Conservation (phyloP, 2,329 filamentous ascomycete species). For the Aureobasidium sp. region DNA sequence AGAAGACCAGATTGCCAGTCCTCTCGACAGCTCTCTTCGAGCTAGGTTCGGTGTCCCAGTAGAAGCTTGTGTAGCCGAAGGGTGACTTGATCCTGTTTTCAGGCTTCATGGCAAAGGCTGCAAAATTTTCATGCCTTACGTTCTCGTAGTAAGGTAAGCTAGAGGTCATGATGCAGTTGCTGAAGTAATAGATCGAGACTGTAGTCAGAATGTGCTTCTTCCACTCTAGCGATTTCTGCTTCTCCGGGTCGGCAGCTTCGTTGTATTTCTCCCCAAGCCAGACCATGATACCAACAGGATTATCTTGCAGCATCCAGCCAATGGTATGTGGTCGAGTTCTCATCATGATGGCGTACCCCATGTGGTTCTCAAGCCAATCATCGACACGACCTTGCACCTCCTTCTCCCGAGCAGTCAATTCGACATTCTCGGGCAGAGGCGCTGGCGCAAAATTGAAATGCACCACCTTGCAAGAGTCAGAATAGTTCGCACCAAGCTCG, state of each 20-base stretch:
- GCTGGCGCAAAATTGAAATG: conserved; percentile 39
- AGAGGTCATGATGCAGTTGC: conserved; percentile 32
- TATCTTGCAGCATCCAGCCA: conserved; percentile 37
- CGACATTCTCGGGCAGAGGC: conserved; percentile 27
- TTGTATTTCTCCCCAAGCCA: conserved; percentile 41
- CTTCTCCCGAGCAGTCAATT: conserved; percentile 30
- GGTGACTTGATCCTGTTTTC: conserved; percentile 33
- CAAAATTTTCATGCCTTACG: conserved; percentile 33
- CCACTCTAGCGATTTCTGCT: conserved; percentile 28
- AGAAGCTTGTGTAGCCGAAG: conserved; percentile 34
- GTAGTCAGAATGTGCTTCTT: conserved; percentile 29
- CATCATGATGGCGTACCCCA: conserved; percentile 39
- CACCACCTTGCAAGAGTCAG: conserved; percentile 32
- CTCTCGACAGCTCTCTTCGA: conserved; percentile 29
- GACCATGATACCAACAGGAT: conserved; percentile 38
- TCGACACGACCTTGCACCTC: conserved; percentile 28
- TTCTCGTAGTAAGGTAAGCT: conserved; percentile 36
- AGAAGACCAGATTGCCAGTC: conserved; percentile 34
- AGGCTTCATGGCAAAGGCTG: conserved; percentile 29
- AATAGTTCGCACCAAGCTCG: conserved; percentile 32
- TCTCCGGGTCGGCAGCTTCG: conserved; percentile 32
- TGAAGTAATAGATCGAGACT: conserved; percentile 34
- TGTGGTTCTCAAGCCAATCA: conserved; percentile 34
- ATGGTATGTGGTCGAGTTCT: conserved; percentile 39
- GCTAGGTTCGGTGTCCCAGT: conserved; percentile 33